phyloP scores from a whole-genome alignment of 805 yeast genomes.

The Candida nonsorbophila region DNA sequence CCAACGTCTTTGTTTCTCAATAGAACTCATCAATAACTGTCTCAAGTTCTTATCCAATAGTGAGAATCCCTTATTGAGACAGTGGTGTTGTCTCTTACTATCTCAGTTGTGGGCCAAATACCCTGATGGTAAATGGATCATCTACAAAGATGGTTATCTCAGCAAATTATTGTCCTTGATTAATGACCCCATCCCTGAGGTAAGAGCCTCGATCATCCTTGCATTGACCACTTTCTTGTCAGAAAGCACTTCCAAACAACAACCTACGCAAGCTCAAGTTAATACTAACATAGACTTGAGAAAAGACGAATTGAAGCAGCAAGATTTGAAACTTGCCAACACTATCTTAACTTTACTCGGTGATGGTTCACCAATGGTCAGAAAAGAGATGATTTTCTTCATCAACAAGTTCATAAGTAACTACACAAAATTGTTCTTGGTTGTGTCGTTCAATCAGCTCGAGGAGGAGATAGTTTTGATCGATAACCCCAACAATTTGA shows the following conservation, averaged over 20 bases:
- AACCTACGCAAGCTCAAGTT: constrained; percentile 11
- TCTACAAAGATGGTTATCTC: constrained; percentile 58
- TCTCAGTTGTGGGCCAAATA: constrained; percentile 72
- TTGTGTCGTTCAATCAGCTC: constrained; percentile 79
- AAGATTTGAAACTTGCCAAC: constrained; percentile 66
- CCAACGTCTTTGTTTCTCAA: constrained; percentile 70
- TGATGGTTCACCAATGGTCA: constrained; percentile 86
- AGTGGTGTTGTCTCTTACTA: constrained; percentile 82
- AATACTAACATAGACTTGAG: constrained; percentile 21
- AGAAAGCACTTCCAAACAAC: constrained; percentile 21
- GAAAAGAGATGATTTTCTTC: constrained; percentile 78
- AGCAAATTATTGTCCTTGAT: constrained; percentile 53
- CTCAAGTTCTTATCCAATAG: constrained; percentile 60
- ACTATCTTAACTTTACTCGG: constrained; percentile 62
- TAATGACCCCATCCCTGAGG: constrained; percentile 92
- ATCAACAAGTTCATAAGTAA: constrained; percentile 68
- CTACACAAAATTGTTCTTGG: constrained; percentile 70
- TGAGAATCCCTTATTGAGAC: constrained; percentile 81
- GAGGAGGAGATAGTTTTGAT: constrained; percentile 71
- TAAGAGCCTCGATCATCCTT: constrained; percentile 74
- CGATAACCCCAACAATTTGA: constrained; percentile 57
- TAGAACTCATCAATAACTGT: constrained; percentile 67
- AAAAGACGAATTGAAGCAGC: constrained; percentile 50
- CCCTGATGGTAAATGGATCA: constrained; percentile 69
- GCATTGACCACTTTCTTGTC: constrained; percentile 69